Evolutionary conservation across 805 yeast species (phyloP), one percentile per base, ranked within the genome.

Genomic region (Sugiyamaella mastotermitis): DNA sequence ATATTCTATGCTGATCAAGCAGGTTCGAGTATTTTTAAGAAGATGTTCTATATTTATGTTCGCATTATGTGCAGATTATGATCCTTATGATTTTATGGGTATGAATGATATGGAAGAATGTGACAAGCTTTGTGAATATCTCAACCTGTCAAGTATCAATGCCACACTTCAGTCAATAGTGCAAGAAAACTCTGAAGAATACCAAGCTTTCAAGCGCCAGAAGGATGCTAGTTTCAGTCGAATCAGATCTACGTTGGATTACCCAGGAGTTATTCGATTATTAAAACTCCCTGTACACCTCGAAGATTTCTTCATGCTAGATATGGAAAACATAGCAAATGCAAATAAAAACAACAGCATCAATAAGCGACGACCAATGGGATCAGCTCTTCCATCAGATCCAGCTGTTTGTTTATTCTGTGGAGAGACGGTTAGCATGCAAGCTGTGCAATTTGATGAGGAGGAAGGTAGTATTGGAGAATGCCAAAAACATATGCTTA

Each of bases 371-470:
- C 10, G n/a, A 23, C 26, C 13, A 10, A 26, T 22, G 16, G 10
- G 25, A 3, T 18, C 24, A 7, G 43, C 35, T 14, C 37, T 48
- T 13, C 65, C 70, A 0, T 45, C 61, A 3, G 94, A 88, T 47
- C 92, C 95, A 0, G 95, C 94, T 0, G 65, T 90, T 7, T 90
- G 98, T 53, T 61, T 90, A 38, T 80, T 80, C 45, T 92, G 98
- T 61, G 92, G 87, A 1, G 61, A 64, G 8, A 67, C 78, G 5
- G 68, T 84, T 16, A 78, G 78, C 45, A 61, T 78, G n/a, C 96
- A 88, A 51, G 35, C 75, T 64, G 44, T 58, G 65, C 28, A 72
- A 77, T 13, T 67, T 72, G 38, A 41, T 19, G 47, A 42, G 3
- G 41, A 35, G 35, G 79, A 78, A 0, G 70, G 68, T 30, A 58